Evolutionary conservation across 306 rosid genomes (phyloP), one percentile per base, ranked within the genome.

Genomic region (Pyrus communis): DNA sequence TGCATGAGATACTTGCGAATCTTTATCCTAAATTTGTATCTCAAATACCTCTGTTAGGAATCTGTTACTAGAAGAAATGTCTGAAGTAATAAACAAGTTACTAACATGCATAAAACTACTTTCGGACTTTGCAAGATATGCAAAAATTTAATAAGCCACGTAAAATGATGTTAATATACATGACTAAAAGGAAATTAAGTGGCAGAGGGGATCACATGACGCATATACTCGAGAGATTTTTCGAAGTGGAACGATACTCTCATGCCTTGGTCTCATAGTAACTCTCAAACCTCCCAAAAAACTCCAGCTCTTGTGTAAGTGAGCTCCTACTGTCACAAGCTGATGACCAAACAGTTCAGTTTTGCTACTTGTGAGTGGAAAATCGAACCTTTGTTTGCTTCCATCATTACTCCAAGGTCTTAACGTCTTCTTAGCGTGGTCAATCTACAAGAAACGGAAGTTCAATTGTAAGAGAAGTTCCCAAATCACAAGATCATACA

Each of bases 201-300:
- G 71, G 66, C n/a, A 62, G 75, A 70, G 85, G 79, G 61, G 73
- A 83, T 87, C 82, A 92, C 98, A 90, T 83, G 97, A 92, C 52
- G 96, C 90, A 22, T 76, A 80, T 79, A 86, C 84, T 84, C 62
- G 84, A 14, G 78, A 66, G 77, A 80, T 22, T 82, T 81, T 92
- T 73, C 49, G 78, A 83, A 64, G 57, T 27, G 42, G 78, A 82
- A 78, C 73, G 73, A 77, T 58, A 82, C 67, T 79, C 68, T 82
- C 83, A 82, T 78, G 77, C 75, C 89, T 87, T 42, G 97, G 93
- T 78, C 82, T 85, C 40, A 71, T 11, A 64, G 64, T 22, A 81
- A 92, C 60, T 76, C 70, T 90, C 78, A 93, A 89, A 75, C 98
- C 98, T 82, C 91, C 87, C 45, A 78, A 65, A 88, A 92, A 95